Evolutionary conservation across 441 rosid genomes (phyloP).

Genomic region (Iberis amara): DNA sequence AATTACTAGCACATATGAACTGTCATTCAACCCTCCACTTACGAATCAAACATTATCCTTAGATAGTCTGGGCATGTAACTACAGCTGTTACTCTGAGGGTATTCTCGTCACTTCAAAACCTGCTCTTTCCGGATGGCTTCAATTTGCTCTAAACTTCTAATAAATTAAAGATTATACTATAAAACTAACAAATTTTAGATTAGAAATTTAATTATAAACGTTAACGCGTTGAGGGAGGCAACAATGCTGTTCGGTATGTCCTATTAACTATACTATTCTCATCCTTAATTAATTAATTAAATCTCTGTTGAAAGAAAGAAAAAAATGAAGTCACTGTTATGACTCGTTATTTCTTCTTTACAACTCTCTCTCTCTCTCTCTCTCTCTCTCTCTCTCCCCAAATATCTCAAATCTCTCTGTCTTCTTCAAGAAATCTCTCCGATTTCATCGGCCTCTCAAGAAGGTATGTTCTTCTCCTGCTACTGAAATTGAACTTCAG

Average conservation of each 20-base stretch:
- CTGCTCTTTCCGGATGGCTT: constrained; percentile 8
- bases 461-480: not conserved
- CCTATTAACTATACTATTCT: no score
- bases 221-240: constrained; percentile 33
- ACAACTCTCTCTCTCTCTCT: no score
- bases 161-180: no score
- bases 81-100: constrained; percentile 17
- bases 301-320: no score
- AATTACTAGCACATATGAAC: constrained; percentile 14
- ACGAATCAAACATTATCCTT: constrained; percentile 19
- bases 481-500: not conserved
- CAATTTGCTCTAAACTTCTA: no score
- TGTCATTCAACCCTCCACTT: constrained; percentile 11
- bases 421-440: no score
- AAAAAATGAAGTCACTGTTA: no score
- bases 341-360: no score
- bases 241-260: not conserved
- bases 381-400: no score
- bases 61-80: constrained; percentile 14
- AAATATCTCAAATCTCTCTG: no score
- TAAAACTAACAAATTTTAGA: not conserved
- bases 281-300: no score
- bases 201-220: not conserved
- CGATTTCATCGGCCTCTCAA: no score
- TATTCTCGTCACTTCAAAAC: constrained; percentile 11